Evolutionary conservation across 1,284 basidiomycete species (phyloP), one percentile per base, ranked within the genome.

Genomic region (Austropuccinia psidii): DNA sequence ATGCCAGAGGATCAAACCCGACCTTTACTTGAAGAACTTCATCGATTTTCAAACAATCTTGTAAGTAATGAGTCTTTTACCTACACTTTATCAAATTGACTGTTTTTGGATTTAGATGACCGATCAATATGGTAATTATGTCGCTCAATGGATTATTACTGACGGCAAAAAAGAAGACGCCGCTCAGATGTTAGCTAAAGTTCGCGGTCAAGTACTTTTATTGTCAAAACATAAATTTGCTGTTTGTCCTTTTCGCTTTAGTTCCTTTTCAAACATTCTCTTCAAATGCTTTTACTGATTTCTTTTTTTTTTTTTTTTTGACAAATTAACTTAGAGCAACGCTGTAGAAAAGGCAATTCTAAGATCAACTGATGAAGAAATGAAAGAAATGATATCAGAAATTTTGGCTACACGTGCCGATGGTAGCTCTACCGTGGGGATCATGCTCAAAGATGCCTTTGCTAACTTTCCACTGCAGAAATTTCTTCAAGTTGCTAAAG

Each of bases 271-370:
- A 29, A 15, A 33, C 31, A 13, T 49, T 5, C 19, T 9, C 19
- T 62, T 35, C 7, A 19, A 19, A 37, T 17, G 7, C 11, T 21
- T 33, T 39, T 37, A 52, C 21, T 31, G 24, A 43, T 41, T 61
- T 41, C 17, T 39, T 24, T 9, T 17, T 11, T 64, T 19, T 21
- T 6, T 73, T 80, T 93, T 85, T 86, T 90, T 1, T 86, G 88
- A 58, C 94, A 97, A 83, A 98, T 98, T 81, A 79, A 93, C 95
- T 0, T 94, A 91, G 21, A 73, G 70, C 5, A 98, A 98, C 79
- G 96, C 98, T 21, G 90, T 92, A 80, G 96, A 98, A 83, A 93
- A 93, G 81, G 92, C 93, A 0, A 84, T 97, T 55, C 81, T 88
- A 27, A 87, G 84, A 27, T 86, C 89, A 0, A 85, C 86, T 70